A percentile compares a stretch with the other conserved stretches of the same genome.
Conservation (phyloP, 768 basidiomycete genomes). For the Agrocybe chaxingu region DNA sequence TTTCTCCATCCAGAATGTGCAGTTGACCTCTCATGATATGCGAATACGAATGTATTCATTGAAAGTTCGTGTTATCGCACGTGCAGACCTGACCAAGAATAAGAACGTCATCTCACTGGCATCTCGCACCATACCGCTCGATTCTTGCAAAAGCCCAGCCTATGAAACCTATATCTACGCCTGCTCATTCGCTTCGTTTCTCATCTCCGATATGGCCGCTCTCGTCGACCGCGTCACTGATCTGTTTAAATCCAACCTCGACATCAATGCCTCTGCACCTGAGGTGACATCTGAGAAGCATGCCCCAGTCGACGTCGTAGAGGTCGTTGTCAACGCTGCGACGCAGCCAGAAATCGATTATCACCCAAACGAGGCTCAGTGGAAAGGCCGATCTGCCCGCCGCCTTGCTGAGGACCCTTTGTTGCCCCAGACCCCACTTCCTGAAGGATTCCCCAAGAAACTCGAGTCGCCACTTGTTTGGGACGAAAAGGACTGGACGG, state of each 20-base stretch:
- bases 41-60: too few relatives aligned
- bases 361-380: conserved; percentile 35
- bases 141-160: conserved; percentile 5
- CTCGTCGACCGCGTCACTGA: conserved; percentile 11
- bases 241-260: conserved; percentile 4
- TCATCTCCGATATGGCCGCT: conserved; percentile 3
- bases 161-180: not conserved
- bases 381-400: conserved; percentile 32
- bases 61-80: too few relatives aligned
- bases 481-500: conserved; percentile 39
- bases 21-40: too few relatives aligned
- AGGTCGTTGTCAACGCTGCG: not conserved
- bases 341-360: conserved; percentile 38
- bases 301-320: not conserved
- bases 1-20: too few relatives aligned
- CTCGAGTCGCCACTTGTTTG: conserved; percentile 37
- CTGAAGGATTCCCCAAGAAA: conserved; percentile 33
- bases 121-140: conserved; percentile 7
- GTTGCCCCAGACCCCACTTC: conserved; percentile 25
- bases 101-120: conserved; percentile 6
- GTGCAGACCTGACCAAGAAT: too few relatives aligned
- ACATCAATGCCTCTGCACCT: not conserved
- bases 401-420: conserved; percentile 32
- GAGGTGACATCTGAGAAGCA: not conserved
- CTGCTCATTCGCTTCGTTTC: not conserved